Conservation (phyloP, 495 filamentous ascomycete species). For the Achaetomiella virescens region DNA sequence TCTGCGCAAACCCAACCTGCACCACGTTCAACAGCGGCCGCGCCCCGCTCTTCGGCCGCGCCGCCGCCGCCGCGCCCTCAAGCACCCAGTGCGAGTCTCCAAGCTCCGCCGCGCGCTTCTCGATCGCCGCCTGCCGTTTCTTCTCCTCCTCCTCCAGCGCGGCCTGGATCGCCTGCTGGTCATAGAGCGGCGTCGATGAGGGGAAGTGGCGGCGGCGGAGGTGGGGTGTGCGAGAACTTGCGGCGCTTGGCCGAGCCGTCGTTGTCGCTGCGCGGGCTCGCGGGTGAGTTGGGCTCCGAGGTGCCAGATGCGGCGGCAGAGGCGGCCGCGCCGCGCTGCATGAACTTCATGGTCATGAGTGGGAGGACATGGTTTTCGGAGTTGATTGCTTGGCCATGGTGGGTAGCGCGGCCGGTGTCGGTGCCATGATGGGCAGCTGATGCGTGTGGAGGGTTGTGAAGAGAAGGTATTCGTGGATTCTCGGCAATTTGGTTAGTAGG, state of each 20-base stretch:
- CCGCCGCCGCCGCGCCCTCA: conserved; percentile 26
- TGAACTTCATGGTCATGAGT: conserved; percentile 98
- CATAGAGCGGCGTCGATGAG: conserved; percentile 26
- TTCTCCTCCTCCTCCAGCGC: conserved; percentile 70
- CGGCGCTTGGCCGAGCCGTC: conserved; percentile 47
- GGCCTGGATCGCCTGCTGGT: conserved; percentile 53
- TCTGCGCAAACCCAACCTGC: conserved; percentile 45
- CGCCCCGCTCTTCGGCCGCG: conserved; percentile 13
- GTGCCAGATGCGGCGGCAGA: conserved; percentile 41
- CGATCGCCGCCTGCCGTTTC: conserved; percentile 64
- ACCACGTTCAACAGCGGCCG: conserved; percentile 38
- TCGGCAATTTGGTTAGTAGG: too few relatives aligned
- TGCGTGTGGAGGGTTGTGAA: background rate
- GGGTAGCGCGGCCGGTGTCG: conserved; percentile 13
- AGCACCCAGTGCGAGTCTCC: conserved; percentile 90
- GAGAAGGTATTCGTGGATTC: too few relatives aligned
- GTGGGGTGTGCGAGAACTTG: conserved; percentile 32
- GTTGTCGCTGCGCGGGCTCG: conserved; percentile 34
- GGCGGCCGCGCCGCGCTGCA: conserved; percentile 75
- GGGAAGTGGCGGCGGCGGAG: conserved; percentile 7
- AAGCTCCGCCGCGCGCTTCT: conserved; percentile 62
- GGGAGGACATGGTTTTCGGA: conserved; percentile 77
- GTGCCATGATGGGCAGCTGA: conserved; percentile 13
- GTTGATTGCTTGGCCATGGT: conserved; percentile 35
- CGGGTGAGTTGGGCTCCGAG: conserved; percentile 40